Percentiles rank a stretch among this genome's conserved stretches.
These are phyloP conservation scores for Aphanocladium album DNA, from an alignment of 2,329 filamentous ascomycete species.

Conservation along the genomic window DNA sequence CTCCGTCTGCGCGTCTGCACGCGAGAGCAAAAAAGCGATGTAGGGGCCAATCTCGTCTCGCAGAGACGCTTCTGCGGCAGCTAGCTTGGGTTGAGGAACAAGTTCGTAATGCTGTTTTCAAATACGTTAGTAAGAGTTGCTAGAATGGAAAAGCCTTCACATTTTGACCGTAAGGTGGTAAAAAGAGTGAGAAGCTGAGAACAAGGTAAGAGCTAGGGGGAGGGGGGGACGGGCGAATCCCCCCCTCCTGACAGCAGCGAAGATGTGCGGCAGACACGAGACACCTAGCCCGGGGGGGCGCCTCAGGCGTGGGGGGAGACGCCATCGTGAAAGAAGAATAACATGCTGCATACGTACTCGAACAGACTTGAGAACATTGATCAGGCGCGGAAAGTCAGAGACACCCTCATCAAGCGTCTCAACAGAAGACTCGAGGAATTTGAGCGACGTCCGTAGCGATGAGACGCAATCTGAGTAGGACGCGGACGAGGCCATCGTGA, in stretches of 20 bases:
- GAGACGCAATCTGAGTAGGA: constrained; percentile 55
- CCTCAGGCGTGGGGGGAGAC: neutral
- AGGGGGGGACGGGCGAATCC: neutral
- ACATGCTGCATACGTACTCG: constrained; percentile 38
- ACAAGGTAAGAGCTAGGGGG: neutral
- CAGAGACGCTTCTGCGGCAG: constrained; percentile 75
- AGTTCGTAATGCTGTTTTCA: constrained; percentile 76
- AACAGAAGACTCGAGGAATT: constrained; percentile 57
- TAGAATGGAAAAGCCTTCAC: neutral
- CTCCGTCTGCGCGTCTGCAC: constrained; percentile 78
- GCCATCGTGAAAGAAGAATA: constrained; percentile 10
- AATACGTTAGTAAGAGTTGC: neutral
- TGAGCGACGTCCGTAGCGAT: constrained; percentile 55
- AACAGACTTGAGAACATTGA: constrained; percentile 52
- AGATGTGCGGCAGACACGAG: neutral
- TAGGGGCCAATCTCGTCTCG: constrained; percentile 88
- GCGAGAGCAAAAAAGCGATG: constrained; percentile 69
- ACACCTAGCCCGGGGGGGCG: neutral
- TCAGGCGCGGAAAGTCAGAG: constrained; percentile 52
- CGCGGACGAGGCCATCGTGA: constrained; percentile 23
- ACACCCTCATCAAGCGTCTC: constrained; percentile 51
- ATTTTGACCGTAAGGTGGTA: neutral
- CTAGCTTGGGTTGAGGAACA: constrained; percentile 77
- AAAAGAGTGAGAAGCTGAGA: neutral
- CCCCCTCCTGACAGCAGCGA: neutral